Evolutionary conservation across 129 eudicot species (phyloP), one percentile per base, ranked within the genome.

Genomic region (Centaurea solstitialis): DNA sequence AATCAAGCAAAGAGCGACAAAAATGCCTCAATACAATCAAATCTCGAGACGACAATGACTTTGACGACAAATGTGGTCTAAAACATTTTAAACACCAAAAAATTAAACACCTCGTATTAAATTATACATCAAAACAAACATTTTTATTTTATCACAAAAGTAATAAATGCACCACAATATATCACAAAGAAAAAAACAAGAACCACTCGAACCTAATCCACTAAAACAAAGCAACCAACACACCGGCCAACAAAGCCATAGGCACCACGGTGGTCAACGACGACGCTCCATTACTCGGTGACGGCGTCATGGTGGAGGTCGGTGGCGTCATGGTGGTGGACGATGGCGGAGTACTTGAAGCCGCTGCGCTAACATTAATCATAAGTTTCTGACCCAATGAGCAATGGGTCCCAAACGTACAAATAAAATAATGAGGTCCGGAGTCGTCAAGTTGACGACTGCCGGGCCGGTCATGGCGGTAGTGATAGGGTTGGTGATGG

Each of bases 391-490:
- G 92, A 47, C 92, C 92, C 0, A 33, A 3, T 43, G 66, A 23
- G 64, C 91, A 85, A 79, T 87, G 91, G 5, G 8, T 11, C 53
- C 89, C 81, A 74, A 80, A 74, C 68, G 93, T 86, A 86, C 91
- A 86, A 2, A 85, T 79, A 82, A 50, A 89, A 82, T 78, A 85
- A 35, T 86, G 89, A 7, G 69, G 38, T n/a, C 96, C 93, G 66
- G 87, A 41, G 85, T 65, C 37, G 81, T 43, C 72, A 89, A 80
- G 7, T 68, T 45, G 87, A 88, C 11, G 57, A 87, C 84, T 43
- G 92, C 92, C 0, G 95, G 95, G 50, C 89, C 79, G 71, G 76
- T 75, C 82, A 81, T 53, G 69, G 21, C 38, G 40, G 65, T 22
- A 70, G 35, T 3, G 73, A 79, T 50, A 45, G 92, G 71, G 83